Conservation (phyloP, 2,329 filamentous ascomycete species). For the Elsinoe necatrix region DNA sequence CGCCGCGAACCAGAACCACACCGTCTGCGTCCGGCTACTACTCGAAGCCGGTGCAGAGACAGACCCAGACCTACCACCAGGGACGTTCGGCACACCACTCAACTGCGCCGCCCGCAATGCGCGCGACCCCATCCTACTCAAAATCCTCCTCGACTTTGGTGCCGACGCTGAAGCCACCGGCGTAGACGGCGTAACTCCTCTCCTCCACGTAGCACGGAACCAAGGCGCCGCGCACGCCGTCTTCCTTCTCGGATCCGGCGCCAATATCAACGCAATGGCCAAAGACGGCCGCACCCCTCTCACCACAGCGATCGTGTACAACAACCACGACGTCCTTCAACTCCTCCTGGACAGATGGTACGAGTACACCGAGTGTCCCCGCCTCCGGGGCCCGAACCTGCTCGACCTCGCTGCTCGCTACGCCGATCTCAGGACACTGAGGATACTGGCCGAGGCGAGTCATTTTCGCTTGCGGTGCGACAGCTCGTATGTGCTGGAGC, state of each 20-base stretch:
- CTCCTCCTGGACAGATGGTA: constrained; percentile 31
- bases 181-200: constrained; percentile 27
- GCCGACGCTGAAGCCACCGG: constrained; percentile 26
- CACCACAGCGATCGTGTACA: constrained; percentile 30
- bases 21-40: constrained; percentile 23
- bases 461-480: constrained; percentile 26
- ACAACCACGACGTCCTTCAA: constrained; percentile 29
- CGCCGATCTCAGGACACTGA: constrained; percentile 27
- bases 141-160: constrained; percentile 28
- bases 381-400: constrained; percentile 27
- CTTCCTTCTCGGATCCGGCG: constrained; percentile 31
- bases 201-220: constrained; percentile 29
- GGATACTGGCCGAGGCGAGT: constrained; percentile 23
- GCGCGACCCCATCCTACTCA: constrained; percentile 25
- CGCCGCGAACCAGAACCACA: constrained; percentile 21
- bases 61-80: constrained; percentile 23
- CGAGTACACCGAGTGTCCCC: constrained; percentile 30
- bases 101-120: constrained; percentile 28
- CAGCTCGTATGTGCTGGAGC: constrained; percentile 20
- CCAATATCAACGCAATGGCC: constrained; percentile 28
- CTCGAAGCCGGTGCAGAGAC: constrained; percentile 27
- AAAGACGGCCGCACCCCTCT: constrained; percentile 26
- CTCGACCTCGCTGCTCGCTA: constrained; percentile 26
- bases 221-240: constrained; percentile 28
- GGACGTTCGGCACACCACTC: constrained; percentile 27